Evolutionary conservation across 129 eudicot genomes (phyloP), one percentile per base, ranked within the genome.

Genomic region (Deinandra increscens): DNA sequence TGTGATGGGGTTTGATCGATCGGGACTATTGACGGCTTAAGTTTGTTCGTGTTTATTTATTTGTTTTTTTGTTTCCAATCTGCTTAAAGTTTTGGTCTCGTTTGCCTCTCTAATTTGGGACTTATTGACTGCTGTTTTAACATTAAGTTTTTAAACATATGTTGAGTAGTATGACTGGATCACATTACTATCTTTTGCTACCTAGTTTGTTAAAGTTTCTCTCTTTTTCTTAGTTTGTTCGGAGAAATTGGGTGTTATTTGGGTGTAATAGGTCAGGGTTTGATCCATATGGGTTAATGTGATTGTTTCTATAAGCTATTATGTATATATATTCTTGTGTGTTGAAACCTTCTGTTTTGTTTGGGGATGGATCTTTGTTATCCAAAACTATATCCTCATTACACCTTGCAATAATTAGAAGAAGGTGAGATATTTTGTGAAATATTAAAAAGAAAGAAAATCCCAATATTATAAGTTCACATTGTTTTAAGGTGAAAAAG

Each of bases 151-250:
- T n/a, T n/a, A n/a, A n/a, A n/a, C 31, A 1, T 44, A 49, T 42
- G 55, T 17, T 77, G 63, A 44, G 74, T 61, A 14, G 7, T 70
- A 55, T 61, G 34, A 69, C 45, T 79, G 75, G 86, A 85, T 82
- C 87, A 67, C 84, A 66, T 73, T 80, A 61, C 55, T 60, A 60
- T 81, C 34, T 4, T 65, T 53, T 20, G 0, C 41, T 44, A 7
- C 0, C 1, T 13, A 19, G 34, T 54, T 78, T 44, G 10, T 55
- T 14, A 34, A 56, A 44, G 64, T 48, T 19, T 60, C 6, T 18
- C 53, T 17, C 4, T 63, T 31, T 31, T 67, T 69, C 36, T 62
- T 36, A 67, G 41, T 41, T 33, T 55, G 26, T 54, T 6, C 36
- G 26, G 73, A 50, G 53, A 48, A 69, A 64, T 33, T 46, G 45